Base-by-base conservation (phyloP, 2,329 filamentous ascomycete genomes). In the Arthrobotrys sphaeroides region DNA sequence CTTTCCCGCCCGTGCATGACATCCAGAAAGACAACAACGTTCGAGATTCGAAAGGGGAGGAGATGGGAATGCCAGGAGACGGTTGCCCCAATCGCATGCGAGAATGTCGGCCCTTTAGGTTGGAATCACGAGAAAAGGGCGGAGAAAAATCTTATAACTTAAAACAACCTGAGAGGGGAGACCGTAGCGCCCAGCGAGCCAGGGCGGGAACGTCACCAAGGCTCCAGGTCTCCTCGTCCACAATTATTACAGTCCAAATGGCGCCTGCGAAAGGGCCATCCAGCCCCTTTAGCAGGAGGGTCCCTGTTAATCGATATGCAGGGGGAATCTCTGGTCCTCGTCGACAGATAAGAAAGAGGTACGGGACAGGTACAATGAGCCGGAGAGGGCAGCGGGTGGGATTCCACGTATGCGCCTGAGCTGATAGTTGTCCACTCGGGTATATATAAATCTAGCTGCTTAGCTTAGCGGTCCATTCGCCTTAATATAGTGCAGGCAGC, bases 261-360 rank as follows among this genome's bases (percentile, higher is more conserved):
- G 70, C 70, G 70, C 70, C 55, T 64, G 43, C 64, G 69, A 55
- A 45, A 62, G 57, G 43, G 60, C 38, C 31, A 12, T 74, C 55
- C 70, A 67, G 26, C 61, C 68, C 70, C 70, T 62, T 68, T 53
- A 66, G 70, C 53, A 68, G 62, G 62, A 67, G 51, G 70, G 62
- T 31, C 70, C 70, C 57, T 74, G 70, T 57, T 45, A 62, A 74
- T 74, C 64, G 45, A 68, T 68, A 74, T 74, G 70, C 70, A 74
- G 70, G 70, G 70, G 70, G 42, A 64, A 45, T 18, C 45, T 62
- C 38, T 53, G 43, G 31, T 67, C 45, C 51, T 57, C 55, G 55
- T 68, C 70, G 62, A 74, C 60, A 67, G 70, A 74, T 74, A 74
- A 74, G 64, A 68, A 66, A 40, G n/a, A 47, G 6, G 47, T 45